A percentile compares a stretch with the other conserved stretches of the same genome.
phyloP scores from a whole-genome alignment of 2,329 filamentous ascomycete genomes.

The Pyrenophora seminiperda region DNA sequence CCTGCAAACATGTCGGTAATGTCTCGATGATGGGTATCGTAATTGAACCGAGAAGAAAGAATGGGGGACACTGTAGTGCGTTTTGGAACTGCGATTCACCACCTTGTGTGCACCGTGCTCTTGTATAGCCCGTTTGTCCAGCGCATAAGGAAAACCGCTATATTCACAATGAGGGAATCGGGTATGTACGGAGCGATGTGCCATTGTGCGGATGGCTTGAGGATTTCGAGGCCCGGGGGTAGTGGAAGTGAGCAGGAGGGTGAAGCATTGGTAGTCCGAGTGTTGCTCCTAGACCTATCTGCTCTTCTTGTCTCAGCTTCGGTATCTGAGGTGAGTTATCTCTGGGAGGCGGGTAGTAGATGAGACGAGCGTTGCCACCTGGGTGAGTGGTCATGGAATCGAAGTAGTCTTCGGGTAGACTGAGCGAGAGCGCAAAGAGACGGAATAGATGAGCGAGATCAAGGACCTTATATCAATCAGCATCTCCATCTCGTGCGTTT shows the following conservation, averaged over 20 bases:
- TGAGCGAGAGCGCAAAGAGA: conserved; percentile 49
- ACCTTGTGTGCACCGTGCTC: conserved; percentile 57
- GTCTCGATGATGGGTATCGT: conserved; percentile 49
- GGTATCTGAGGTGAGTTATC: conserved; percentile 14
- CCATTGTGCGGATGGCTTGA: conserved; percentile 41
- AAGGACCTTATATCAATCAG: conserved; percentile 30
- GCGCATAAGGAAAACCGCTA: conserved; percentile 58
- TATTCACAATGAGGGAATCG: conserved; percentile 58
- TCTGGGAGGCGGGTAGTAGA: conserved; percentile 48
- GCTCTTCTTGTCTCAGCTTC: conserved; percentile 19
- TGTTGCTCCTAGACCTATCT: conserved; percentile 49
- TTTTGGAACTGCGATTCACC: conserved; percentile 48
- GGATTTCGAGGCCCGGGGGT: conserved; percentile 43
- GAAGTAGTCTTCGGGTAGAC: conserved; percentile 48
- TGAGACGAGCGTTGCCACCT: conserved; percentile 48
- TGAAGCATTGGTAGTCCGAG: conserved; percentile 45
- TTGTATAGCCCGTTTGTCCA: conserved; percentile 58
- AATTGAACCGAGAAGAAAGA: conserved; percentile 56
- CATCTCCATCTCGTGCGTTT: neutral
- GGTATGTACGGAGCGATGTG: conserved; percentile 46
- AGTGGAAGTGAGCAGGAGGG: conserved; percentile 37
- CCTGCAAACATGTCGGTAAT: conserved; percentile 44
- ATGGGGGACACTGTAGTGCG: conserved; percentile 54
- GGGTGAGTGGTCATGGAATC: conserved; percentile 50
- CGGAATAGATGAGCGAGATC: conserved; percentile 49